These are phyloP conservation scores for Morella rubra DNA, from an alignment of 306 rosid species.

Conservation along the genomic window DNA sequence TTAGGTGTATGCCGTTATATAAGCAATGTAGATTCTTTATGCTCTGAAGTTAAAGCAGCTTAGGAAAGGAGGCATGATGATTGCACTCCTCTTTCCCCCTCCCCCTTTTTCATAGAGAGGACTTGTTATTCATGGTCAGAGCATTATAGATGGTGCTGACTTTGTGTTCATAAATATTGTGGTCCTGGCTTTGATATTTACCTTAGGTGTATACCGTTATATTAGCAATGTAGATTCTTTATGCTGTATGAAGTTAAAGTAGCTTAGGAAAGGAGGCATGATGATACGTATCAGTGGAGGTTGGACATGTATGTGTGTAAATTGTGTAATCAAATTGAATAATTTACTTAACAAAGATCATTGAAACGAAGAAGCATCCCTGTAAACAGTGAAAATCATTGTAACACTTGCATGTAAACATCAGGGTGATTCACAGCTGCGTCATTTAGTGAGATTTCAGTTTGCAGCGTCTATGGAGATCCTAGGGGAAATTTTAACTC, in stretches of 20 bases:
- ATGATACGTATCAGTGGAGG: background rate
- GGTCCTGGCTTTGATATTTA: conserved; percentile 4
- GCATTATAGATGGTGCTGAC: too few species aligned
- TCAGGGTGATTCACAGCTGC: background rate
- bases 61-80: background rate
- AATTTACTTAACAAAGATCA: background rate
- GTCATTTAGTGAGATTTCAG: conserved; percentile 3
- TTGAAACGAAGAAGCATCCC: background rate
- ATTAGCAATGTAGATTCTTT: background rate
- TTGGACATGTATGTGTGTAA: background rate
- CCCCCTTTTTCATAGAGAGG: background rate
- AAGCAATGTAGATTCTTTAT: background rate
- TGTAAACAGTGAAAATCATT: background rate
- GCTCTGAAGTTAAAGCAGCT: background rate
- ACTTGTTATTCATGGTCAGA: too few species aligned
- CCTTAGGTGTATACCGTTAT: background rate
- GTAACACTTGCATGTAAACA: conserved; percentile 1
- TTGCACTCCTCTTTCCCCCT: background rate
- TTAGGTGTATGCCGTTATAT: background rate
- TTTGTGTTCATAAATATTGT: too few species aligned
- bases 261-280: background rate
- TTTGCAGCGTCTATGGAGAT: background rate
- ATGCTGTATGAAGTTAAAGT: background rate
- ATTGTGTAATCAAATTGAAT: background rate
- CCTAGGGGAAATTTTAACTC: background rate